These are phyloP conservation scores for Clarireedia paspali DNA, from an alignment of 2,329 filamentous ascomycete genomes.

Conservation along the genomic window DNA sequence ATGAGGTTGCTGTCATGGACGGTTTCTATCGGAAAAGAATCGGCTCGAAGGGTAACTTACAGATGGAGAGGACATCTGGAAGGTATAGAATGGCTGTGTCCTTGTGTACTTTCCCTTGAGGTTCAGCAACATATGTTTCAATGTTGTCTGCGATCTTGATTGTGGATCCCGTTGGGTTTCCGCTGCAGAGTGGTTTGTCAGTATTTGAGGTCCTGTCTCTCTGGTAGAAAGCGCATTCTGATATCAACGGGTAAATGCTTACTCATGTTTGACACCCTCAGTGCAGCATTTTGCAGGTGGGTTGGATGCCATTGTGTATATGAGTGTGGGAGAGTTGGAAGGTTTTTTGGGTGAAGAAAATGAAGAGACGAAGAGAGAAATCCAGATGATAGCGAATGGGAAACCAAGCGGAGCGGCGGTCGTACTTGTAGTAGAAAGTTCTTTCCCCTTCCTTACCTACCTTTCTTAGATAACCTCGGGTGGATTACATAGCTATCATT, in stretches of 20 bases:
- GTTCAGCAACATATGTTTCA: slow-evolving; percentile 27
- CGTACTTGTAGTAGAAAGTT: no score
- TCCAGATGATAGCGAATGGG: neutral
- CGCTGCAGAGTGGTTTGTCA: slow-evolving; percentile 13
- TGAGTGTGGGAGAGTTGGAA: neutral
- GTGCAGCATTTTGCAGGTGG: slow-evolving; percentile 29
- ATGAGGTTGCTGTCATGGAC: no score
- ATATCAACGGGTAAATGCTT: slow-evolving; percentile 1
- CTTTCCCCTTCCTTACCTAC: no score
- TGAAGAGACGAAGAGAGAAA: neutral
- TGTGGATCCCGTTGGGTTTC: slow-evolving; percentile 23
- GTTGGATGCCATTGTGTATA: slow-evolving; percentile 27
- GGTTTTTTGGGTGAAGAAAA: no score
- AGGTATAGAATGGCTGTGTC: slow-evolving; percentile 28
- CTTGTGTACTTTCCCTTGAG: slow-evolving; percentile 23
- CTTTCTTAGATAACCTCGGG: no score
- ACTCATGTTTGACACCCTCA: slow-evolving; percentile 29
- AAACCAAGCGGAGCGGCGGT: neutral
- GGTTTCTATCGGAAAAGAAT: no score
- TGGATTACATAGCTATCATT: no score
- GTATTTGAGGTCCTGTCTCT: no score
- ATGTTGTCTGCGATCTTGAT: slow-evolving; percentile 25
- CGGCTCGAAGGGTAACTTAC: neutral
- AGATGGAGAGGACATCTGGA: slow-evolving; percentile 29
- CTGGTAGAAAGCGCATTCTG: no score